Evolutionary conservation across 495 filamentous ascomycete species (phyloP).

Genomic region (Copromyces sp.): DNA sequence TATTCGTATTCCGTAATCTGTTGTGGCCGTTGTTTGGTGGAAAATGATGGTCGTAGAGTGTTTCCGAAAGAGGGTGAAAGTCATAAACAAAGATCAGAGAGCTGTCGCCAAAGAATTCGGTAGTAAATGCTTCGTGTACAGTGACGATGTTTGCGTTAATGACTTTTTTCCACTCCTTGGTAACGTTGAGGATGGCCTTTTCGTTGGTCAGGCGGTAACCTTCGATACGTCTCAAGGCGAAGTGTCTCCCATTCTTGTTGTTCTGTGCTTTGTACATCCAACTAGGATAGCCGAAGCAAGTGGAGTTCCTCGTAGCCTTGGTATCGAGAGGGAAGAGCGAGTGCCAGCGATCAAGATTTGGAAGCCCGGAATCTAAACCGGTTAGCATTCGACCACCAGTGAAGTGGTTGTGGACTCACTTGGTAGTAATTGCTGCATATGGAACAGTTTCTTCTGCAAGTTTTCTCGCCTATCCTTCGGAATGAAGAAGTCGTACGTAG

Average conservation of each 20-base stretch:
- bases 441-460: constrained; percentile 78
- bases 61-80: constrained; percentile 86
- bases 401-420: constrained; percentile 40
- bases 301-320: constrained; percentile 56
- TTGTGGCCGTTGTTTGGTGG: constrained; percentile 43
- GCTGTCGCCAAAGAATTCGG: constrained; percentile 82
- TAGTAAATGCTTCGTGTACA: constrained; percentile 88
- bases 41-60: constrained; percentile 76
- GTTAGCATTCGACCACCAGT: not conserved
- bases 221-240: constrained; percentile 78
- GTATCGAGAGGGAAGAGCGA: constrained; percentile 85
- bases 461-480: constrained; percentile 76
- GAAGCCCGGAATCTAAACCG: constrained; percentile 48
- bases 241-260: constrained; percentile 72
- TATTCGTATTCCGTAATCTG: constrained; percentile 29
- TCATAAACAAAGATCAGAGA: constrained; percentile 91
- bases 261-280: constrained; percentile 96
- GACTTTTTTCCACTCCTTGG: constrained; percentile 79
- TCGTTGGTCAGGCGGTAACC: constrained; percentile 73
- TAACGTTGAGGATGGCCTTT: constrained; percentile 71
- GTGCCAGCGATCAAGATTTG: constrained; percentile 77
- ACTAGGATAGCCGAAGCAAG: constrained; percentile 72
- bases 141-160: constrained; percentile 74
- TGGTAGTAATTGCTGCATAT: constrained; percentile 72
- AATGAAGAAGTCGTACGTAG: constrained; percentile 83